Evolutionary conservation across 1,284 basidiomycete genomes (phyloP), one percentile per base, ranked within the genome.

Genomic region (Mycena citricolor): DNA sequence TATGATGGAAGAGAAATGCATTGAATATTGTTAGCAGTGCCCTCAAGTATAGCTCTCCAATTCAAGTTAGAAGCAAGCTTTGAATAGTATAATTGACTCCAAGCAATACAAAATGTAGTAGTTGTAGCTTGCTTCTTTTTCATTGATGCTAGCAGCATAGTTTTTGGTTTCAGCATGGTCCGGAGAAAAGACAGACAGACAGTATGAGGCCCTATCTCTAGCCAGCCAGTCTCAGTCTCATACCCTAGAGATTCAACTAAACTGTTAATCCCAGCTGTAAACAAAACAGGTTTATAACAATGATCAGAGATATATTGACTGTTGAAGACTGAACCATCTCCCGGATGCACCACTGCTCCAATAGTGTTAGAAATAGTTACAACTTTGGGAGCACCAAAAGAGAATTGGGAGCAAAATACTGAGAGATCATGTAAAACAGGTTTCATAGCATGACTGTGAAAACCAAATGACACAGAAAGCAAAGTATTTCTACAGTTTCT

Each of bases 121-220:
- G 74, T 76, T 3, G 71, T 58, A 16, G 70, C 61, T 4, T 69
- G 60, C 4, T 68, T 60, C 56, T 68, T 79, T 33, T 71, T 62
- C 37, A 84, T 61, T 1, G 81, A 78, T 1, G 70, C 63, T 22
- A 84, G 61, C 11, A 70, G 66, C 7, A 71, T 22, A 0, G 60
- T 47, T 14, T 58, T 56, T 22, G 58, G 51, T 4, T 65, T 55
- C 12, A 74, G 44, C 19, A 55, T 70, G 8, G 66, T 56, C 57
- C 68, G 71, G 5, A 87, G 55, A 71, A 83, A 76, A 0, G 80
- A 73, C 3, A 83, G 61, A 14, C 72, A 72, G 4, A 71, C 71
- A 0, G 76, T 63, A 52, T 83, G 79, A 8, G 83, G 80, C 4
- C 84, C 79, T 29, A 86, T 68, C 57, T 87, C 84, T 6, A 87